Conservation (phyloP, 208 protist genomes). For the Angomonas desouzai region DNA sequence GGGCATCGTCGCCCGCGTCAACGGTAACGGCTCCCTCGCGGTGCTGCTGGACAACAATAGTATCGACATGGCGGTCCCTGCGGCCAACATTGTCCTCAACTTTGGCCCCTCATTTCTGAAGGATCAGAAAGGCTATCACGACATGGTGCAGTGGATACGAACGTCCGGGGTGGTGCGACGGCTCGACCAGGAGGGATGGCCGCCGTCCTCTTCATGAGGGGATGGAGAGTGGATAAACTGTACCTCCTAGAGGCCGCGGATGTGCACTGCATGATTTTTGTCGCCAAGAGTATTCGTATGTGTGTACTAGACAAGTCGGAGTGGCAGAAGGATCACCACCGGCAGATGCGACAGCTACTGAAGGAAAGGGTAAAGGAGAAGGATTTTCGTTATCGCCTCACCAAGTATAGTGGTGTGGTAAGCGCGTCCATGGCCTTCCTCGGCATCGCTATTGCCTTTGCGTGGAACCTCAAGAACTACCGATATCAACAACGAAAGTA, state of each 20-base stretch:
- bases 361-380: slow-evolving; percentile 70
- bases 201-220: slow-evolving; percentile 67
- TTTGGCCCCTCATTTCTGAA: slow-evolving; percentile 50
- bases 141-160: slow-evolving; percentile 74
- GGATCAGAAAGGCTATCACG: slow-evolving; percentile 38
- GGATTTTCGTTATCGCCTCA: slow-evolving; percentile 57
- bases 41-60: slow-evolving; percentile 85
- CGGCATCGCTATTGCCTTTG: slow-evolving; percentile 53
- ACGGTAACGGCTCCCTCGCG: slow-evolving; percentile 70
- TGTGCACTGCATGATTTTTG: slow-evolving; percentile 60
- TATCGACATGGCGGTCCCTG: slow-evolving; percentile 69
- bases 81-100: slow-evolving; percentile 54
- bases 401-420: slow-evolving; percentile 71
- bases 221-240: slow-evolving; percentile 75
- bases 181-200: slow-evolving; percentile 68
- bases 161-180: slow-evolving; percentile 62
- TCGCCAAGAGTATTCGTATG: slow-evolving; percentile 53
- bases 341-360: slow-evolving; percentile 52
- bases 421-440: slow-evolving; percentile 62
- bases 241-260: slow-evolving; percentile 75
- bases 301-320: slow-evolving; percentile 61
- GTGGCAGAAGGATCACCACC: slow-evolving; percentile 66
- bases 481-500: slow-evolving; percentile 38
- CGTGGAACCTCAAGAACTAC: slow-evolving; percentile 67
- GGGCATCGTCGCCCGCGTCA: slow-evolving; percentile 71